Evolutionary conservation across 148 eudicot genomes (phyloP), one percentile per base, ranked within the genome.

Genomic region (Persicaria tinctoria): DNA sequence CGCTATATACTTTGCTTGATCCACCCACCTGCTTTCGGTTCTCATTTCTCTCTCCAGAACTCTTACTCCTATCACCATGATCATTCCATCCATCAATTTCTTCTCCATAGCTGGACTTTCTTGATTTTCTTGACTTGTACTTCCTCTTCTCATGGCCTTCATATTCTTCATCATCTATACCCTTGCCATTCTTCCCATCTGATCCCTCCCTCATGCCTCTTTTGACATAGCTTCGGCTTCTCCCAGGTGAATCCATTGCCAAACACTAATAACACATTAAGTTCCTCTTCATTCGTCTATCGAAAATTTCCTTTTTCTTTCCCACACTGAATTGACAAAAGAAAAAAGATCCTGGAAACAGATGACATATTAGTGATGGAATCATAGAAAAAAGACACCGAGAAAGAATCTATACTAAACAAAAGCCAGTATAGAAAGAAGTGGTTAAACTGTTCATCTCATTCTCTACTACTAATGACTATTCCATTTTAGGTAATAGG

Each of bases 101-200:
- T 83, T 89, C 98, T 53, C 77, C 83, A 77, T 78, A 80, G 73
- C 88, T 82, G 8, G 82, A 62, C 79, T 77, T 87, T 84, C 80
- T 86, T 12, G 88, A 80, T 77, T 88, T 91, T 68, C 87, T 87
- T 57, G 87, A 84, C 87, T 79, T 79, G 51, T 82, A 84, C 80
- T 80, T 87, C 82, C 90, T 85, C 83, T 82, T 85, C 27, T 89
- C 93, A 83, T 74, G 85, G 13, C 84, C 86, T 48, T 83, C 90
- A 87, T 76, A 81, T 38, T 83, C 91, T 12, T 81, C 93, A 41
- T 81, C 83, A 51, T 82, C 90, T 45, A 75, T 80, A 68, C 53
- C 55, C 75, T 79, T 74, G 46, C 82, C 91, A 77, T 51, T 86
- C 80, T 78, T 84, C 16, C 77, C 80, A 76, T 81, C 87, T 69